phyloP scores from a whole-genome alignment of 768 basidiomycete species.

The Lepiota subincarnata region DNA sequence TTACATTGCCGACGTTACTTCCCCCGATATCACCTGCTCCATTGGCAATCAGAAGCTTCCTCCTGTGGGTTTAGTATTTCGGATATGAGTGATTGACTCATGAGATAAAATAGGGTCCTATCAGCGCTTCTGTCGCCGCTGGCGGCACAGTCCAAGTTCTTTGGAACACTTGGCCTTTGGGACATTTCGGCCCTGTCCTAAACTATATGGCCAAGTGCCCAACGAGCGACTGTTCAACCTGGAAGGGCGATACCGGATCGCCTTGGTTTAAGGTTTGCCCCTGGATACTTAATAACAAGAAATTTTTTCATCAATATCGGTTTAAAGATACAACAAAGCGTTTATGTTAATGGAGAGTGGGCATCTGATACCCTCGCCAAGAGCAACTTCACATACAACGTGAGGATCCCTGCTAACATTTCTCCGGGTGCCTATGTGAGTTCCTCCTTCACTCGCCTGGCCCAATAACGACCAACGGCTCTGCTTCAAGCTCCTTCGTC shows the following conservation, averaged over 20 bases:
- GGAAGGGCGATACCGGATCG: conserved; percentile 31
- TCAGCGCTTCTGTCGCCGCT: conserved; percentile 31
- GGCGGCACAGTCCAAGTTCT: conserved; percentile 29
- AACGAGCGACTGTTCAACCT: conserved; percentile 29
- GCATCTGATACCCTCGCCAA: conserved; percentile 33
- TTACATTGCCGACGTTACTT: conserved; percentile 26
- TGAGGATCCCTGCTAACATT: conserved; percentile 36
- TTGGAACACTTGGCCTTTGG: conserved; percentile 38
- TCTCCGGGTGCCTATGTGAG: conserved; percentile 32
- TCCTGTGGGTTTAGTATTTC: conserved; percentile 19
- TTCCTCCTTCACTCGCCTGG: not conserved
- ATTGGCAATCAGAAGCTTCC: conserved; percentile 34
- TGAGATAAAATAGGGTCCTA: conserved; percentile 25
- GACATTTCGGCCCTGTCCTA: conserved; percentile 35
- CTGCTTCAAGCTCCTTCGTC: conserved; percentile 27
- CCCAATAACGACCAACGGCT: not conserved
- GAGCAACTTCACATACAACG: conserved; percentile 28
- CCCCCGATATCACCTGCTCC: conserved; percentile 33
- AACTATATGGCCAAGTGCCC: conserved; percentile 38
- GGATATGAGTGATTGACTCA: not conserved
- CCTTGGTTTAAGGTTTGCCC: conserved; percentile 35
- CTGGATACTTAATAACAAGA: not conserved
- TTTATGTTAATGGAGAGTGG: conserved; percentile 32
- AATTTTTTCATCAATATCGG: not conserved
- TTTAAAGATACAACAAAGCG: conserved; percentile 32